Evolutionary conservation across 2,329 filamentous ascomycete species (phyloP).

Genomic region (Myrmaecium sp.): DNA sequence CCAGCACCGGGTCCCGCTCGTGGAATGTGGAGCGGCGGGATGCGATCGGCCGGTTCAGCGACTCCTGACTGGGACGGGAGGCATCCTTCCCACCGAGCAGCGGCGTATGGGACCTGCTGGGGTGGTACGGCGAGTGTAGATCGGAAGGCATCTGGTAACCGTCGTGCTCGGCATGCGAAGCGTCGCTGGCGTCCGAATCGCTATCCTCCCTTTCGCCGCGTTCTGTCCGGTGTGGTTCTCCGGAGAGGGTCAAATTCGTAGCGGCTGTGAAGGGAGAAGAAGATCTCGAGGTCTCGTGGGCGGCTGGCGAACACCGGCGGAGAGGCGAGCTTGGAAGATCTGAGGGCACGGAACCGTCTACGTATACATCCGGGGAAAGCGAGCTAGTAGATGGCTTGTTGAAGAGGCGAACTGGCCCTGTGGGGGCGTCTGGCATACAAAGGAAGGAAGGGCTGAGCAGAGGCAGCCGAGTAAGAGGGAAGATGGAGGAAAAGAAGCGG

Average conservation of each 20-base stretch:
- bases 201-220: slow-evolving; percentile 8
- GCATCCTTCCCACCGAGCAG: slow-evolving; percentile 30
- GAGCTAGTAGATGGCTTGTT: no score
- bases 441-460: no score
- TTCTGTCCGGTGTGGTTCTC: slow-evolving; percentile 2
- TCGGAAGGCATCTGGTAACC: slow-evolving; percentile 32
- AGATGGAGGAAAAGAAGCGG: no score
- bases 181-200: slow-evolving; percentile 5
- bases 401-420: no score
- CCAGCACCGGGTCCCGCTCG: slow-evolving; percentile 55
- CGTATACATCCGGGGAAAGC: slow-evolving; percentile 1
- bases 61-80: slow-evolving; percentile 21
- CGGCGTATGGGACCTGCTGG: slow-evolving; percentile 31
- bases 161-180: slow-evolving; percentile 12
- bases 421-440: no score
- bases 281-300: slow-evolving; percentile 11
- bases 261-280: slow-evolving; percentile 11
- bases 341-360: slow-evolving; percentile 5
- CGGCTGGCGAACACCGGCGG: slow-evolving; percentile 8
- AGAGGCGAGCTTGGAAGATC: slow-evolving; percentile 10
- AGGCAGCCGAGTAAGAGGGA: no score
- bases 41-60: slow-evolving; percentile 23
- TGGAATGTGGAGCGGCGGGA: slow-evolving; percentile 56
- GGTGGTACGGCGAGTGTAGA: slow-evolving; percentile 25
- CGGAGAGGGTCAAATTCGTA: slow-evolving; percentile 4